Conservation (phyloP, 129 eudicot species). For the Escallonia herrerae region DNA sequence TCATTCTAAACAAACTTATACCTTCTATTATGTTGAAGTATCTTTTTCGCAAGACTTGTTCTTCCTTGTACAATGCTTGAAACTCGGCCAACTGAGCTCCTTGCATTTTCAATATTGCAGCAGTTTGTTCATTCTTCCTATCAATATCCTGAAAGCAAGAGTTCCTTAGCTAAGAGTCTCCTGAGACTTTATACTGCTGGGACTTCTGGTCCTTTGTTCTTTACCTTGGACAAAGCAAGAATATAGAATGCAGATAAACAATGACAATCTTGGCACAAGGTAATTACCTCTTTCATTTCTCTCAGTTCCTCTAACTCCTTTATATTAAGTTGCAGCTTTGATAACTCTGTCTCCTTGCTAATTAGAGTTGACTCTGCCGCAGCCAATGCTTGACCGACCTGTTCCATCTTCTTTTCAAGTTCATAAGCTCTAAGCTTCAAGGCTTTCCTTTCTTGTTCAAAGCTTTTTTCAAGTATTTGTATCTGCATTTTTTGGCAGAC, state of each 20-base stretch:
- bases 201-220: too few relatives aligned
- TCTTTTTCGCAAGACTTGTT: conserved; percentile 67
- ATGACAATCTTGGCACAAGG: background rate
- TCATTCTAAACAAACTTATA: conserved; percentile 9
- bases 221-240: too few relatives aligned
- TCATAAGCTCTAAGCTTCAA: conserved; percentile 49
- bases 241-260: too few relatives aligned
- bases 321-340: conserved; percentile 52
- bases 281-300: conserved; percentile 91
- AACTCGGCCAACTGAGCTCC: conserved; percentile 84
- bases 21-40: conserved; percentile 97
- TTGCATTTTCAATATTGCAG: conserved; percentile 92
- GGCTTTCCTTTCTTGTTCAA: conserved; percentile 60
- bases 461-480: conserved; percentile 41
- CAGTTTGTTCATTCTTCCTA: conserved; percentile 96
- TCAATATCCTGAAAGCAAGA: conserved; percentile 70
- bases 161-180: background rate
- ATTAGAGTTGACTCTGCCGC: conserved; percentile 53
- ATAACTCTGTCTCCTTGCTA: conserved; percentile 53
- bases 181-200: too few relatives aligned
- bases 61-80: conserved; percentile 85
- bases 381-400: conserved; percentile 35
- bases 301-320: conserved; percentile 85
- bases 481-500: conserved; percentile 31
- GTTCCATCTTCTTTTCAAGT: conserved; percentile 73